phyloP scores from a whole-genome alignment of 2,329 filamentous ascomycete species.

The Fusarium sp. region DNA sequence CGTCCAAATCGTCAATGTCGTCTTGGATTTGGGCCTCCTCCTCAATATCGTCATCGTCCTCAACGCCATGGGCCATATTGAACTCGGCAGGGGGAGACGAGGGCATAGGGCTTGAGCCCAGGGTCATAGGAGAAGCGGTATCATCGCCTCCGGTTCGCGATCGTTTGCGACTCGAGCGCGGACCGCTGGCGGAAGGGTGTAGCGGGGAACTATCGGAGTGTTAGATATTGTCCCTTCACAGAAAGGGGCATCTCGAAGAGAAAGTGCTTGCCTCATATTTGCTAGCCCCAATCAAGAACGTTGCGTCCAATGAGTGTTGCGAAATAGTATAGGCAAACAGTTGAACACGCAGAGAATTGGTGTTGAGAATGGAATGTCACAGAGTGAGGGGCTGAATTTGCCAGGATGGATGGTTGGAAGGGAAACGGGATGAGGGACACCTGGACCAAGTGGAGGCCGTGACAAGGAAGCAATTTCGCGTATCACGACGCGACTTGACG shows the following conservation, averaged over 20 bases:
- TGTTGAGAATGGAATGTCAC: constrained; percentile 15
- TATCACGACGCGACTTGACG: constrained; percentile 46
- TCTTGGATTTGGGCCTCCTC: constrained; percentile 78
- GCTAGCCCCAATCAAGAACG: constrained; percentile 5
- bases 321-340: constrained; percentile 1
- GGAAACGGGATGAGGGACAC: constrained; percentile 22
- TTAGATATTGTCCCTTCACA: constrained; percentile 8
- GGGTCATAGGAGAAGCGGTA: constrained; percentile 60
- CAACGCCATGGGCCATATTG: constrained; percentile 72
- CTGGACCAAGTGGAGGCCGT: constrained; percentile 25
- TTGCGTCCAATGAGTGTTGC: constrained; percentile 5
- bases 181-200: constrained; percentile 74
- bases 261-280: constrained; percentile 26
- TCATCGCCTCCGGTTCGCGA: constrained; percentile 64
- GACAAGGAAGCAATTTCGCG: constrained; percentile 41
- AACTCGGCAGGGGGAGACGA: constrained; percentile 71
- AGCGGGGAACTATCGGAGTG: constrained; percentile 76
- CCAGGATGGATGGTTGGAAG: constrained; percentile 28
- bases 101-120: constrained; percentile 71
- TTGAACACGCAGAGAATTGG: constrained; percentile 5
- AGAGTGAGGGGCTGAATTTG: constrained; percentile 39
- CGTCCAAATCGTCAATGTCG: constrained; percentile 81
- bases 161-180: constrained; percentile 65
- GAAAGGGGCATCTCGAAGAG: not conserved
- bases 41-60: constrained; percentile 78